Evolutionary conservation across 2,329 filamentous ascomycete species (phyloP).

Genomic region (Colletotrichum noveboracense): DNA sequence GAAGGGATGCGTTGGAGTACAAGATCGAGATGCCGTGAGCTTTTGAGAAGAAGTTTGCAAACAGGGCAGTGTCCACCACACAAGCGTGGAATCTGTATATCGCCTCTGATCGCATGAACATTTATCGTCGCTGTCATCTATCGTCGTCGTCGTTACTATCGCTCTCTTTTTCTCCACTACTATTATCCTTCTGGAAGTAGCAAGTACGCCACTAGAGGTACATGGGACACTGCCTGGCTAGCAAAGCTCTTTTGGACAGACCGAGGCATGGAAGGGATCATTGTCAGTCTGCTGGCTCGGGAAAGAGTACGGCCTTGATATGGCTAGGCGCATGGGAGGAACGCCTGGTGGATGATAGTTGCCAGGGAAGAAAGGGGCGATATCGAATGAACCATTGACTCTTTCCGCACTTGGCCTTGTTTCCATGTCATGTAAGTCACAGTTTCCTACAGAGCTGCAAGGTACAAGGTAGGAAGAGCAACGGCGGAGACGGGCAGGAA

Average conservation of each 20-base stretch:
- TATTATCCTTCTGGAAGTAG: not conserved
- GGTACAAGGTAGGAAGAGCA: not conserved
- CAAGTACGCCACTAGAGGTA: not conserved
- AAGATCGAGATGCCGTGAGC: conserved; percentile 3
- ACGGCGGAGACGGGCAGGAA: not conserved
- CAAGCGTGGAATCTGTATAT: not conserved
- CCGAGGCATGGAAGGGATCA: not conserved
- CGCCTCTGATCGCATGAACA: not conserved
- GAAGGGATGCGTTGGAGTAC: not conserved
- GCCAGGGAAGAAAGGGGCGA: not conserved
- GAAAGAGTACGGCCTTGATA: not conserved
- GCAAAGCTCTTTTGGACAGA: not conserved
- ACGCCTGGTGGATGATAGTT: not conserved
- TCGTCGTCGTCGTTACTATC: not conserved
- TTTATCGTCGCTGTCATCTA: not conserved
- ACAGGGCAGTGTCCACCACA: not conserved
- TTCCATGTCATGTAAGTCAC: not conserved
- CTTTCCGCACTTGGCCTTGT: not conserved
- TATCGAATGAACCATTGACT: not conserved
- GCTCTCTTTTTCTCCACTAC: not conserved
- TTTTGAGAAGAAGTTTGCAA: not conserved
- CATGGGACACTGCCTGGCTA: not conserved
- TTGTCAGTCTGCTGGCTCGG: not conserved
- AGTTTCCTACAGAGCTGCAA: not conserved
- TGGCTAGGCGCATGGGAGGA: not conserved